Conservation (phyloP, 192 early-diverging fungal species). For the Coemansia sp. region DNA sequence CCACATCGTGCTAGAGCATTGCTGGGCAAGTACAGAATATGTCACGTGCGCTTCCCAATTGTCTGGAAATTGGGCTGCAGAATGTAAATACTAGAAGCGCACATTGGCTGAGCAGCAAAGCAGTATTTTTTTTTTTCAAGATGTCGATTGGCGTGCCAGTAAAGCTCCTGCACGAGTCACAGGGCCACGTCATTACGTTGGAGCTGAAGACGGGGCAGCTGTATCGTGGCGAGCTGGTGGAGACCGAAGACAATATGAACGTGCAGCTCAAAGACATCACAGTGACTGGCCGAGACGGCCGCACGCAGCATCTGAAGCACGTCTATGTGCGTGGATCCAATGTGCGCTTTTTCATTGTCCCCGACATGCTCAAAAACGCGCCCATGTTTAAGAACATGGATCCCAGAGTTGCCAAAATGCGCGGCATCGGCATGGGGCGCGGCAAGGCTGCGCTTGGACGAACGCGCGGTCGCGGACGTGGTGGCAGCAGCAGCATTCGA, state of each 20-base stretch:
- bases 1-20: not conserved
- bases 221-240: conserved; percentile 91
- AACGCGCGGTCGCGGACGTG: conserved; percentile 25
- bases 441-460: conserved; percentile 25
- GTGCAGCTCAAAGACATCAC: conserved; percentile 94
- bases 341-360: conserved; percentile 93
- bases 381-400: conserved; percentile 96
- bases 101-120: no score
- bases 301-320: conserved; percentile 87
- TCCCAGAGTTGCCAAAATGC: conserved; percentile 57
- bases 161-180: conserved; percentile 95
- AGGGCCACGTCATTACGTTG: conserved; percentile 93
- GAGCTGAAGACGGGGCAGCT: conserved; percentile 93
- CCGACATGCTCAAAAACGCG: conserved; percentile 99
- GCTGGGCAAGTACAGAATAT: no score
- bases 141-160: conserved; percentile 93
- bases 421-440: conserved; percentile 56
- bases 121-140: not conserved
- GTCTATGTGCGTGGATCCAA: conserved; percentile 93
- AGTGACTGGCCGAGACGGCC: conserved; percentile 89
- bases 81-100: no score
- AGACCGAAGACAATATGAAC: conserved; percentile 99
- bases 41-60: conserved; percentile 8
- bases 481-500: conserved; percentile 12
- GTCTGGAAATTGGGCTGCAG: conserved; percentile 1